Base-by-base conservation (phyloP, 2,329 filamentous ascomycete species). In the Trichoderma sp. region DNA sequence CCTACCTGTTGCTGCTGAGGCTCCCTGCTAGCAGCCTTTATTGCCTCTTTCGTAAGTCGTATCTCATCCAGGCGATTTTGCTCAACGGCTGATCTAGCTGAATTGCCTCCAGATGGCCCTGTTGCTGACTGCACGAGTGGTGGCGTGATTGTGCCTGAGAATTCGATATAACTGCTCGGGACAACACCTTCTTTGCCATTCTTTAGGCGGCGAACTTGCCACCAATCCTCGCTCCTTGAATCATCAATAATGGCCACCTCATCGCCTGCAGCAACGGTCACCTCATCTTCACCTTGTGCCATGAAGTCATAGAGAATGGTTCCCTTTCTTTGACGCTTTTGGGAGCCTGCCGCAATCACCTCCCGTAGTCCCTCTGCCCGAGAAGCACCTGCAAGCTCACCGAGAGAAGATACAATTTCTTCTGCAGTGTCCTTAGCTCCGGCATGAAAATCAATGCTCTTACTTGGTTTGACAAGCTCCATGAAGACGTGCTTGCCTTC, bases 401-500 rank as follows among this genome's bases (percentile, higher is more conserved):
- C 95, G 50, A 99, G 89, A 69, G 93, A 93, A 75, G 91, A 89
- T 38, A 98, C 94, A 81, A 99, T 98, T 84, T 98, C 96, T 78
- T 95, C 92, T 7, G 97, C 97, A 6, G 96, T 98, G 83, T 98
- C 97, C 85, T 98, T 99, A 63, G 95, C 95, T 60, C 97, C 97
- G 21, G 97, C 97, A 83, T 99, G 97, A 79, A 99, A 97, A 85
- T 99, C 97, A 75, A 98, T 89, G 83, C 95, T 98, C 86, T 96
- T 98, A 85, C 94, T 98, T 7, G 97, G 97, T 72, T 93, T 89
- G 69, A 98, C 93, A 64, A 99, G 88, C 83, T 99, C 97, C 83
- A 99, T 88, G 81, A 99, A 99, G 16, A 99, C 94, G 84, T 98
- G 97, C 82, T 99, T 99, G 45, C 96, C 97, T 86, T 99, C 97